Evolutionary conservation across 257 asterid genomes (phyloP), one percentile per base, ranked within the genome.

Genomic region (Solanum sejunctum): DNA sequence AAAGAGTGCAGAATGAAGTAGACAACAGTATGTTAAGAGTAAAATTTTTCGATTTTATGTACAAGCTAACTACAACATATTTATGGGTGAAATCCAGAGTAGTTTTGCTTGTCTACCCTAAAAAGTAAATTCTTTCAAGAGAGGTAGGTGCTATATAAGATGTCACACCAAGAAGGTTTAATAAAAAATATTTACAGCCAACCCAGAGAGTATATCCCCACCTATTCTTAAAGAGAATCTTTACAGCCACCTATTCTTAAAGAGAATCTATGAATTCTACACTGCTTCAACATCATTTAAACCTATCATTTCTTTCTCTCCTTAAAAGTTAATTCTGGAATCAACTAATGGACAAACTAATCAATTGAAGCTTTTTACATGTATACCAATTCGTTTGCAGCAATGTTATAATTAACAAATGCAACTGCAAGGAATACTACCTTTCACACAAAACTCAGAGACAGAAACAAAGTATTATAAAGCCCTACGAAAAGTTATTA

Each of bases 401-500:
- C 21, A 77, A 8, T 77, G 82, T 82, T 32, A 20, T 55, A 21
- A 71, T 36, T 39, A 67, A 16, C 64, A 70, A 51, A 41, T 7
- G 39, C 83, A 84, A 84, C 39, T 13, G 52, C 43, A 26, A 84
- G 51, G 79, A 67, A 36, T 83, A 36, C 18, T 69, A 21, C 16
- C n/a, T 75, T 75, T 20, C 26, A 84, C 77, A 23, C 47, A 71
- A 55, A 70, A 10, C 55, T 67, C 64, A 84, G 28, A 77, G 23
- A 39, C 39, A 39, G 45, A 36, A 39, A 47, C 18, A 4, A 20
- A 32, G 75, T 77, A 23, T 58, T 20, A 41, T 43, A 61, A 75
- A 20, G 26, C 69, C 71, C 17, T 69, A 87, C 11, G 45, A 52
- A 21, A 84, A 80, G 51, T 61, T 49, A 47, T 84, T 90, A 95